Evolutionary conservation across 2,329 filamentous ascomycete species (phyloP), one percentile per base, ranked within the genome.

Genomic region (Hymenoscyphus repandus): DNA sequence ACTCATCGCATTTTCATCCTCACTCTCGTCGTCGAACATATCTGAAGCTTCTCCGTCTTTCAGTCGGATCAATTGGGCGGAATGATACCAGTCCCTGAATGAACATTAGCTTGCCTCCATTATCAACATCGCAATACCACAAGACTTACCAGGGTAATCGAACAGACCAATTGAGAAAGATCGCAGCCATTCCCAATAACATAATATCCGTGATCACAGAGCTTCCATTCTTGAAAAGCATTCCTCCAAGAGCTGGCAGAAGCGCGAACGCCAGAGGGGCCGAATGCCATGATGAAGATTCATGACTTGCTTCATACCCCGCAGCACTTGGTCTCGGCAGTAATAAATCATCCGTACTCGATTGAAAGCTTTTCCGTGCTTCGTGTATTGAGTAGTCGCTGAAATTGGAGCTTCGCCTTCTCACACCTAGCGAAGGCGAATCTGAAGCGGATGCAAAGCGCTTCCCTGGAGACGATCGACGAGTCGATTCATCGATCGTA

Each of bases 111-210:
- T 52, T 40, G 46, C 7, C 12, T n/a, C 30, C 22, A 30, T 38
- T 30, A 45, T 20, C 13, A 12, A 40, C 3, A 5, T 5, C 18
- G 18, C 10, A 15, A 17, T 15, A 2, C 3, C 11, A 12, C 22
- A 20, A 11, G 39, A 60, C 78, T 66, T 73, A 91, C 91, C 92
- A 97, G 60, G 92, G 92, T 58, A 93, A 75, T 50, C 89, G 85
- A 39, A 96, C 86, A 44, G 88, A 91, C 89, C 90, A 96, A 66
- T 96, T 91, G 55, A 97, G 74, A 63, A 96, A 95, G 40, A 96
- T 78, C 4, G 86, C 88, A 2, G 88, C 88, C 54, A 97, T 69
- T 2, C 79, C 82, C 31, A 97, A 71, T 32, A 97, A 74, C 61
- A 93, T 85, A 27, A 95, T 70, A 68, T 97, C 92, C 0, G 90